A percentile compares a stretch with the other conserved stretches of the same genome.
Evolutionary conservation across 495 filamentous ascomycete species (phyloP).

Genomic region (Darksidea phi): DNA sequence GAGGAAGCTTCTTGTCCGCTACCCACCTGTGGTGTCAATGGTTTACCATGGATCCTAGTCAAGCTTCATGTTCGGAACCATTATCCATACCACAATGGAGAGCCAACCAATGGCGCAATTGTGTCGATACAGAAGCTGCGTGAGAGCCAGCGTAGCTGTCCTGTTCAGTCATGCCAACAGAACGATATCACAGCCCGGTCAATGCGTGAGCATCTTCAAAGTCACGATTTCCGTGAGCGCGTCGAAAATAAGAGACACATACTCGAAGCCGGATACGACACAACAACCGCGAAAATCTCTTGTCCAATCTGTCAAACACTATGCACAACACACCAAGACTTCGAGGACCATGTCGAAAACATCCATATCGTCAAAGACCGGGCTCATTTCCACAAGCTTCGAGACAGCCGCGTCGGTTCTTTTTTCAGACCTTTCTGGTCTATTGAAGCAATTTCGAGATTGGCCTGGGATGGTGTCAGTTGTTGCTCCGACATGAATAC

Average conservation of each 20-base stretch:
- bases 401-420: too few relatives aligned
- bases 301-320: too few relatives aligned
- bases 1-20: neutral
- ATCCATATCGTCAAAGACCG: neutral
- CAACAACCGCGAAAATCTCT: too few relatives aligned
- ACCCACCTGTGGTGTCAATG: neutral
- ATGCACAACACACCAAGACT: too few relatives aligned
- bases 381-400: neutral
- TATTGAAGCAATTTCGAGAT: too few relatives aligned
- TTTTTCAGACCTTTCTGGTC: too few relatives aligned
- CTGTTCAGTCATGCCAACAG: neutral
- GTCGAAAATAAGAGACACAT: neutral
- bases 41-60: neutral
- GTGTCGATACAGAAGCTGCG: too few relatives aligned
- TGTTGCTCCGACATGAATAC: neutral
- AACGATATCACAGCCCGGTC: neutral
- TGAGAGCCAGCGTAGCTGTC: neutral
- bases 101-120: too few relatives aligned
- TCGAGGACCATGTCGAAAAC: too few relatives aligned
- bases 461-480: too few relatives aligned
- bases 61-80: slow-evolving; percentile 7
- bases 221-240: neutral
- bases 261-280: too few relatives aligned
- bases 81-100: neutral
- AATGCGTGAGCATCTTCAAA: neutral